Evolutionary conservation across 495 filamentous ascomycete genomes (phyloP).

Genomic region (Hypomontagnella monticulosa): DNA sequence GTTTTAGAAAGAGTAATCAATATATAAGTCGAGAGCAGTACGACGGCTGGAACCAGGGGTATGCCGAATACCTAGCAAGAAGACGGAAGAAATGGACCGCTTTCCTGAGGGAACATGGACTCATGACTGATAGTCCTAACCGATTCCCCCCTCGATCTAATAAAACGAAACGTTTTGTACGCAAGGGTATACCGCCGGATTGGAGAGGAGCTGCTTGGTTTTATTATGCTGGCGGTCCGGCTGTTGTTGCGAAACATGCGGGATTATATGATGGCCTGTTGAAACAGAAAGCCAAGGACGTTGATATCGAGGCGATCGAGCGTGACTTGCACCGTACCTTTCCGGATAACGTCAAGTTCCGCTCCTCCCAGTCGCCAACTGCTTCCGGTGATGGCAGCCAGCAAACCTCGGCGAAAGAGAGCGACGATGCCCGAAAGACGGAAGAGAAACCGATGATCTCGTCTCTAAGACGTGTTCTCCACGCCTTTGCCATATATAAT

Average conservation of each 20-base stretch:
- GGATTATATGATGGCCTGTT: conserved; percentile 79
- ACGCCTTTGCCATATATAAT: conserved; percentile 88
- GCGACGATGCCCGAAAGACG: conserved; percentile 44
- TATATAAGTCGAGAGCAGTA: conserved; percentile 80
- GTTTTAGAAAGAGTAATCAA: conserved; percentile 88
- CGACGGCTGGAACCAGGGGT: conserved; percentile 79
- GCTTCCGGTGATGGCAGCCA: conserved; percentile 44
- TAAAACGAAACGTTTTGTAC: conserved; percentile 87
- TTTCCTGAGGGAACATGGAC: conserved; percentile 77
- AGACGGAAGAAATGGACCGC: conserved; percentile 83
- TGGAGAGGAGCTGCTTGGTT: conserved; percentile 97
- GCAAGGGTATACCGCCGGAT: conserved; percentile 95
- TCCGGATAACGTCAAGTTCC: conserved; percentile 90
- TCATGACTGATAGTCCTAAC: conserved; percentile 74
- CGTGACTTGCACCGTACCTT: conserved; percentile 95
- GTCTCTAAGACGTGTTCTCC: conserved; percentile 83
- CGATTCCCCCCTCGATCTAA: conserved; percentile 81
- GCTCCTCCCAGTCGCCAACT: conserved; percentile 12
- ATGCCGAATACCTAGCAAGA: conserved; percentile 73
- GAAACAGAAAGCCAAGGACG: conserved; percentile 66
- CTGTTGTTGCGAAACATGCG: conserved; percentile 73
- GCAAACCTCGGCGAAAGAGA: conserved; percentile 34
- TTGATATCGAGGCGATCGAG: conserved; percentile 91
- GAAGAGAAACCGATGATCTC: conserved; percentile 80
- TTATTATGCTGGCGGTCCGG: conserved; percentile 92